A percentile compares a stretch with the other conserved stretches of the same genome.
phyloP scores from a whole-genome alignment of 805 yeast species.

The Candida gorgasii region DNA sequence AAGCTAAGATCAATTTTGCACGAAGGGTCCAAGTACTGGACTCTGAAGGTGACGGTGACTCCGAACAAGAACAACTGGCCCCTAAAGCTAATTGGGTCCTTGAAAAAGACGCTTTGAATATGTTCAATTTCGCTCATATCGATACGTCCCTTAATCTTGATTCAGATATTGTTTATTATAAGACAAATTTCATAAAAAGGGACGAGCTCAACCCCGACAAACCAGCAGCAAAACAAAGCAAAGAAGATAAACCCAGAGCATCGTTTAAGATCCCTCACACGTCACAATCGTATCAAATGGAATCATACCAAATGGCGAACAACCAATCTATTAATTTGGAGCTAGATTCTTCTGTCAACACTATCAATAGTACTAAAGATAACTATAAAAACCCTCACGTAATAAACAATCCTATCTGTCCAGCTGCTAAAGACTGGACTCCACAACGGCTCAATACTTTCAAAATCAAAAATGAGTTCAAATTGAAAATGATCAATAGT shows the following conservation, averaged over 20 bases:
- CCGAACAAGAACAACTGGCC: conserved; percentile 26
- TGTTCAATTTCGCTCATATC: conserved; percentile 25
- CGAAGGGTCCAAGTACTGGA: conserved; percentile 17
- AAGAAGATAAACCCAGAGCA: conserved; percentile 29
- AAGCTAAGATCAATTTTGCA: conserved; percentile 38
- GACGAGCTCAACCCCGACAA: conserved; percentile 24
- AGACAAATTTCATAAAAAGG: conserved; percentile 42
- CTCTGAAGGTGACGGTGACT: neutral
- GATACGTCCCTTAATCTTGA: conserved; percentile 38
- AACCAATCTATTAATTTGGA: conserved; percentile 11
- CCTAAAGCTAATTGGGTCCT: conserved; percentile 38
- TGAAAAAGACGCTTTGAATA: conserved; percentile 32
- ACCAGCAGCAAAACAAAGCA: conserved; percentile 7
- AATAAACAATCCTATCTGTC: conserved; percentile 32
- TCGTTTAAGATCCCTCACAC: conserved; percentile 33
- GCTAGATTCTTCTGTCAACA: neutral
- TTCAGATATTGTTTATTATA: conserved; percentile 44
- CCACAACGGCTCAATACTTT: conserved; percentile 31
- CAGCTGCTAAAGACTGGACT: conserved; percentile 42
- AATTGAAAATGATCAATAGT: conserved; percentile 36
- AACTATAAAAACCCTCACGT: conserved; percentile 13
- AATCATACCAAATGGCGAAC: conserved; percentile 11
- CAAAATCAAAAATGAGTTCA: conserved; percentile 33
- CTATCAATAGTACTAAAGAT: conserved; percentile 9
- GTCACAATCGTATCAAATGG: conserved; percentile 13